Evolutionary conservation across 2,329 filamentous ascomycete genomes (phyloP), one percentile per base, ranked within the genome.

Genomic region (Cladosporium phlei): DNA sequence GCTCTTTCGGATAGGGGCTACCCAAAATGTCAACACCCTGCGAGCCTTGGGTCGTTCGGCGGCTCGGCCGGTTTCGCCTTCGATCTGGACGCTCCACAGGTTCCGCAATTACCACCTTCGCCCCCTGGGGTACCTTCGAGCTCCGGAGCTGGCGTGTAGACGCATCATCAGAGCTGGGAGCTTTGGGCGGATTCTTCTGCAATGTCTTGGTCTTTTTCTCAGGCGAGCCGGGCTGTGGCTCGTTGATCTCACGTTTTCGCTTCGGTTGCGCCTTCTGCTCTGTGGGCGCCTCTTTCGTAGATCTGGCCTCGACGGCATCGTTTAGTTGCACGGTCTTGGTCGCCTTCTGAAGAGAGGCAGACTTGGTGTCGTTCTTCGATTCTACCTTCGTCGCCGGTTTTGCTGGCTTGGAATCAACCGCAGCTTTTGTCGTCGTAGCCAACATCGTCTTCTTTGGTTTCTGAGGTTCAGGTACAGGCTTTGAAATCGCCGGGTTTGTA

Each of bases 1-100:
- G 49, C 6, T 53, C 48, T 20, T 50, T 48, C 12, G 61, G 60
- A 4, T 62, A 51, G 2, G 60, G 60, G 44, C 60, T 63, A n/a
- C 60, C 60, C 19, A 51, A 22, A 3, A 57, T 21, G 43, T 63
- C 59, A 6, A 62, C 59, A 4, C 51, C 58, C 24, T 58, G 57
- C 2, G 51, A 56, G 20, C 53, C 54, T 37, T 59, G 52, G 3
- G 60, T 40, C 10, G 33, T 19, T 28, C 19, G 28, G 9, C 19
- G 45, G 12, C 32, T 49, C 47, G 16, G 16, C 7, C 33, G 12
- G 3, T 10, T 7, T 11, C 16, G n/a, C 21, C 8, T 29, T 22
- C 20, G 19, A 17, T 17, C 32, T 20, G 22, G 5, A 38, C 32
- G 16, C 12, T 38, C 14, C 10, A 16, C 10, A 19, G 25, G 17